A percentile compares a stretch with the other conserved stretches of the same genome.
Evolutionary conservation across 176 grass and related monocot species (phyloP).

Genomic region (Thinopyrum elongatum): DNA sequence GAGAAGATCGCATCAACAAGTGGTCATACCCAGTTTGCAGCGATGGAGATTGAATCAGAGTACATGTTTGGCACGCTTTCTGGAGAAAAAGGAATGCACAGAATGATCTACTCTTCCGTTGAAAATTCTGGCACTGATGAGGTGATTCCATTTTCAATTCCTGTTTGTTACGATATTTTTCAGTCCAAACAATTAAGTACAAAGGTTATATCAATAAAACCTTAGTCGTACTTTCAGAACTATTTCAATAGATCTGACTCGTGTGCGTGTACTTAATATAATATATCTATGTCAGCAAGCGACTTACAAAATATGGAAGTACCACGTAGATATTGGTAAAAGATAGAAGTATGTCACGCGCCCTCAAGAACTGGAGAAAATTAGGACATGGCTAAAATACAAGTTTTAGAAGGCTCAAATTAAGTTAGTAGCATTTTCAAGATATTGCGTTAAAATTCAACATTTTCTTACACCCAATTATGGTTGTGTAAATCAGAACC

Average conservation of each 20-base stretch:
- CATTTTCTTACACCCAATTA: neutral
- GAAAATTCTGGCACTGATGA: constrained; percentile 40
- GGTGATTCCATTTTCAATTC: constrained; percentile 51
- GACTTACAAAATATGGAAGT: neutral
- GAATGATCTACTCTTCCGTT: constrained; percentile 55
- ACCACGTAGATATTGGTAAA: neutral
- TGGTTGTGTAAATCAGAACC: neutral
- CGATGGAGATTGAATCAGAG: constrained; percentile 84
- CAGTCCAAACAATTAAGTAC: neutral
- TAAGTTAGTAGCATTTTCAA: neutral
- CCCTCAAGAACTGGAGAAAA: neutral
- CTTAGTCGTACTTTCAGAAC: neutral
- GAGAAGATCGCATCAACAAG: constrained; percentile 50
- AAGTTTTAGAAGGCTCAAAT: neutral
- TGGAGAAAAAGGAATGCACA: constrained; percentile 89
- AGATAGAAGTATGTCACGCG: neutral
- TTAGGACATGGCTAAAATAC: neutral
- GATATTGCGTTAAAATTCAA: neutral
- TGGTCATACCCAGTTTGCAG: constrained; percentile 38
- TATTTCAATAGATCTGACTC: neutral
- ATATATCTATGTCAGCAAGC: neutral
- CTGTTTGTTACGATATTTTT: neutral
- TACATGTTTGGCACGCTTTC: constrained; percentile 89
- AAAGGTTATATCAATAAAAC: neutral
- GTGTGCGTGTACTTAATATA: neutral